Percentiles rank a stretch among this genome's conserved stretches.
Evolutionary conservation across 805 yeast genomes (phyloP).

Genomic region (Yarrowia porcina): DNA sequence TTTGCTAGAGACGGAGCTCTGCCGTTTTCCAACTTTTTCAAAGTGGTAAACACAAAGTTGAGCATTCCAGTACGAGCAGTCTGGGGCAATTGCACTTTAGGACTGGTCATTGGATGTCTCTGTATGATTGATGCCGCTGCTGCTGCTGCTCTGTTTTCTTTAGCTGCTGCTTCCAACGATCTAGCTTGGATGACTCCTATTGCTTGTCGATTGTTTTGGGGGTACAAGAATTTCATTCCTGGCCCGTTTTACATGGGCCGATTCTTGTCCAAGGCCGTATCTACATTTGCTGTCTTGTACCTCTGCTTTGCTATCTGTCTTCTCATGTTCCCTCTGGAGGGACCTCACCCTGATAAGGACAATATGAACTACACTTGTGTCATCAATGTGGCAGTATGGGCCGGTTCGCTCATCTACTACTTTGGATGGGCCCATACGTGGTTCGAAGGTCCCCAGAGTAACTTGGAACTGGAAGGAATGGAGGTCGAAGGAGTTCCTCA

Average conservation of each 20-base stretch:
- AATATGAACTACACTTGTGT: conserved; percentile 68
- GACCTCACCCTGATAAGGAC: conserved; percentile 37
- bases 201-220: conserved; percentile 47
- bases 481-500: conserved; percentile 1
- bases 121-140: conserved; percentile 59
- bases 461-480: conserved; percentile 28
- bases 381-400: conserved; percentile 60
- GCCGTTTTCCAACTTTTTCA: conserved; percentile 57
- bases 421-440: conserved; percentile 50
- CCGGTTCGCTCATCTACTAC: conserved; percentile 52
- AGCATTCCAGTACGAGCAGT: conserved; percentile 70
- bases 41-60: conserved; percentile 53
- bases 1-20: conserved; percentile 74
- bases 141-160: conserved; percentile 61
- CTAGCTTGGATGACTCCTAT: conserved; percentile 64
- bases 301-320: conserved; percentile 52
- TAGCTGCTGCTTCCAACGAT: conserved; percentile 60
- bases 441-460: conserved; percentile 54
- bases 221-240: conserved; percentile 53
- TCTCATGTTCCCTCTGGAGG: conserved; percentile 55
- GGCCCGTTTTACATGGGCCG: conserved; percentile 67
- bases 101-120: conserved; percentile 53
- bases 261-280: conserved; percentile 44
- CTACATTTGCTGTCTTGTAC: conserved; percentile 49
- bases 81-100: conserved; percentile 48